A percentile compares a stretch with the other conserved stretches of the same genome.
Evolutionary conservation across 179 eudicot species (phyloP).

Genomic region (Actinidia arguta): DNA sequence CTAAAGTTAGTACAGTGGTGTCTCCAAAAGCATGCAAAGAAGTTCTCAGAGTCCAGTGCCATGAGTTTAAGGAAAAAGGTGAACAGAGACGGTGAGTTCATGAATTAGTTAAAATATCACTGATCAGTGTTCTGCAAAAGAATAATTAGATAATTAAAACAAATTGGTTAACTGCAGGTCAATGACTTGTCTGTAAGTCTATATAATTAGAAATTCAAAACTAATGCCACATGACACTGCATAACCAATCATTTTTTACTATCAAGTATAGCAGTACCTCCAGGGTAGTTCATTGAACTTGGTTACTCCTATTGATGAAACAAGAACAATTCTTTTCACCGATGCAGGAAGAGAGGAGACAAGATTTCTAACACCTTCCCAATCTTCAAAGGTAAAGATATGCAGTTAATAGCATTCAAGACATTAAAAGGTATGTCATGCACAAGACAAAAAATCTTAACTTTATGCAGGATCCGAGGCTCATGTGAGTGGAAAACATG

Average conservation of each 20-base stretch:
- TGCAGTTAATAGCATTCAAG: background rate
- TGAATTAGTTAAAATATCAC: background rate
- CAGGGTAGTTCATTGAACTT: slow-evolving; percentile 93
- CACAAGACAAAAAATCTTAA: background rate
- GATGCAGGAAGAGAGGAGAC: slow-evolving; percentile 74
- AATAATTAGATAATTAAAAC: background rate
- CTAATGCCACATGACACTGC: background rate
- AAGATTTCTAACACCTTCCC: slow-evolving; percentile 94
- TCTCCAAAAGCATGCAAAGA: background rate
- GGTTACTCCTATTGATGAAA: slow-evolving; percentile 96
- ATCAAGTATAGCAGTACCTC: slow-evolving; percentile 63
- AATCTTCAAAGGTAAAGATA: slow-evolving; percentile 55
- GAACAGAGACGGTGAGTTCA: background rate
- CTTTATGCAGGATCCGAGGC: background rate
- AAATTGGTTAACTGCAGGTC: background rate
- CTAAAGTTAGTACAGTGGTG: background rate
- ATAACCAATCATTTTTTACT: background rate
- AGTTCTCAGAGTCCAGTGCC: background rate
- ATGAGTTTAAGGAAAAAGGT: background rate
- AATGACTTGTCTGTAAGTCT: background rate
- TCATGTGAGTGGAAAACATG: background rate
- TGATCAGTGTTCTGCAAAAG: background rate
- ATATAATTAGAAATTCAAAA: background rate
- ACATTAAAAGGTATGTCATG: background rate
- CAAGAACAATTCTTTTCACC: slow-evolving; percentile 82